phyloP scores from a whole-genome alignment of 2,329 filamentous ascomycete genomes.

The Colletotrichum tropicale region DNA sequence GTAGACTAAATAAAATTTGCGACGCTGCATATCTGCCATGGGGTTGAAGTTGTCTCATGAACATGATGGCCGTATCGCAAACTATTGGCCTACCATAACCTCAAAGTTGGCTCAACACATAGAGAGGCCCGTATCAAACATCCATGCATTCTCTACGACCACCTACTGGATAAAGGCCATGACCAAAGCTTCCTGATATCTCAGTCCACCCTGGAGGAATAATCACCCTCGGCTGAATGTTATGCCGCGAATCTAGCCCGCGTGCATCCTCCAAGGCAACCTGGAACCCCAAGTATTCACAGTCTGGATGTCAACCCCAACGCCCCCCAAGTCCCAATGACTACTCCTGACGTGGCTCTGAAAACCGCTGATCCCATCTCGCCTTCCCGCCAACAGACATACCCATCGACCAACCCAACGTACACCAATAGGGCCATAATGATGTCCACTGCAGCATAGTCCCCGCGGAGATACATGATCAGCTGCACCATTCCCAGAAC shows the following conservation, averaged over 20 bases:
- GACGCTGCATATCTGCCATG: no score
- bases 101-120: no score
- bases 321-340: not conserved
- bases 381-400: not conserved
- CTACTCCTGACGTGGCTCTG: not conserved
- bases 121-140: no score
- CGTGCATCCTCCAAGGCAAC: not conserved
- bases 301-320: not conserved
- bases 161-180: not conserved
- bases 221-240: not conserved
- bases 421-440: not conserved
- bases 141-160: no score
- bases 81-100: no score
- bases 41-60: no score
- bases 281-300: not conserved
- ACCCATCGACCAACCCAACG: not conserved
- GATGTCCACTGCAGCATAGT: not conserved
- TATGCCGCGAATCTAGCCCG: not conserved
- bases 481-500: not conserved
- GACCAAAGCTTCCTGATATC: not conserved
- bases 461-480: not conserved
- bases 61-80: no score
- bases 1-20: no score
- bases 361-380: not conserved
- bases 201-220: not conserved